These are phyloP conservation scores for Candida berthetii DNA, from an alignment of 805 yeast genomes.

Conservation along the genomic window DNA sequence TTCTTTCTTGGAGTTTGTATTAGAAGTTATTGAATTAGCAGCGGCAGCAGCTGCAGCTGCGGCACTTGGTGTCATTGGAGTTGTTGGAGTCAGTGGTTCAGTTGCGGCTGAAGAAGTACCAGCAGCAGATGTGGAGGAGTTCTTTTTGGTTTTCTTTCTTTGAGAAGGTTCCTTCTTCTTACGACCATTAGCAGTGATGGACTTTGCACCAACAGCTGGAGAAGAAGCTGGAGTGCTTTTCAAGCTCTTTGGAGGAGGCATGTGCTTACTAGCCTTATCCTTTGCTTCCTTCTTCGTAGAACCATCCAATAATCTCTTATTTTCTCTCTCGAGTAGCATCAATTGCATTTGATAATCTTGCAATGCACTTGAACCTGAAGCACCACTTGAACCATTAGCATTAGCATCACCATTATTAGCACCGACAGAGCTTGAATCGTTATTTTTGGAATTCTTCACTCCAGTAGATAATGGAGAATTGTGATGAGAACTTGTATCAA, in stretches of 20 bases:
- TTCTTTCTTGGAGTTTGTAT: neutral
- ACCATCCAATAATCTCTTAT: slow-evolving; percentile 57
- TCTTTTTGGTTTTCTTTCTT: slow-evolving; percentile 15
- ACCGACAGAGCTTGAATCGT: slow-evolving; percentile 12
- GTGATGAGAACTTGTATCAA: neutral
- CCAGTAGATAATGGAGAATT: neutral
- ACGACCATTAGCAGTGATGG: slow-evolving; percentile 6
- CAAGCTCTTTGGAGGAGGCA: slow-evolving; percentile 19
- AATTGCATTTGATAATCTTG: slow-evolving; percentile 81
- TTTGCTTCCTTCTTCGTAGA: slow-evolving; percentile 33
- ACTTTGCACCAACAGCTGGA: slow-evolving; percentile 6
- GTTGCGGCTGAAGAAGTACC: slow-evolving; percentile 17
- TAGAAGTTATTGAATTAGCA: neutral
- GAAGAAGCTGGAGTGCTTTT: slow-evolving; percentile 6
- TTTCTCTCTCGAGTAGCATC: slow-evolving; percentile 69
- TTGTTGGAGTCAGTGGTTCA: slow-evolving; percentile 36
- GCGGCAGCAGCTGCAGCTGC: slow-evolving; percentile 5
- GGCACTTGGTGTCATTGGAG: slow-evolving; percentile 28
- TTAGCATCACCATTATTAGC: slow-evolving; percentile 10
- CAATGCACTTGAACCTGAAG: slow-evolving; percentile 37
- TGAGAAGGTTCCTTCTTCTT: slow-evolving; percentile 18
- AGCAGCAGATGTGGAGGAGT: neutral
- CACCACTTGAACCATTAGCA: slow-evolving; percentile 3
- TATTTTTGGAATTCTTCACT: slow-evolving; percentile 2
- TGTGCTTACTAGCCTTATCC: slow-evolving; percentile 6